Percentiles rank a stretch among this genome's conserved stretches.
phyloP scores from a whole-genome alignment of 176 grass and related monocot species.

The Rhynchospora tenuis region DNA sequence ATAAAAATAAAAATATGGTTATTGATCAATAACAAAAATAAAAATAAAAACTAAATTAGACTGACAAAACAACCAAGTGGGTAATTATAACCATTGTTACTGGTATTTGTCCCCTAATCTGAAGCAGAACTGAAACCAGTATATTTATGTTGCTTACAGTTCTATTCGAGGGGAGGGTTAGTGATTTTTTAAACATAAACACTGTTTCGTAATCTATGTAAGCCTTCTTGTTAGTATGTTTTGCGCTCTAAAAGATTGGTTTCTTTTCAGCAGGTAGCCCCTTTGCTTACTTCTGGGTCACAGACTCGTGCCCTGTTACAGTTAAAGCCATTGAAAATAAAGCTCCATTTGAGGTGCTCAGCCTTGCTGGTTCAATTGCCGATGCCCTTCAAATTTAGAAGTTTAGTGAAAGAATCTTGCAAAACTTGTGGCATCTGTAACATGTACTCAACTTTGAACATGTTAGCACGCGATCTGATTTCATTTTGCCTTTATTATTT shows the following conservation, averaged over 20 bases:
- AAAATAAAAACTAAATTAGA: neutral
- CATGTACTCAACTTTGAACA: neutral
- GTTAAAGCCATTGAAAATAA: slow-evolving; percentile 56
- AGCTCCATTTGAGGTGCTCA: slow-evolving; percentile 82
- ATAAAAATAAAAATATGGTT: too few species aligned
- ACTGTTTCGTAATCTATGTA: neutral
- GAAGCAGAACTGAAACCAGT: neutral
- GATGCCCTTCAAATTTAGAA: slow-evolving; percentile 7
- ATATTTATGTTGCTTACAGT: neutral
- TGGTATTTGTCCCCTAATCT: neutral
- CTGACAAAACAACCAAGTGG: neutral
- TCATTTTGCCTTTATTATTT: neutral
- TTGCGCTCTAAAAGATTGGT: neutral
- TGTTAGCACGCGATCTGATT: neutral
- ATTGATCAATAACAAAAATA: neutral
- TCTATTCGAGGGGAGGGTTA: neutral
- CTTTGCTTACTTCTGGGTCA: neutral
- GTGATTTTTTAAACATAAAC: neutral
- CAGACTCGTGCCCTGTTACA: slow-evolving; percentile 23
- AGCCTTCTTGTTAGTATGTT: neutral
- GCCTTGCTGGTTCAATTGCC: slow-evolving; percentile 53
- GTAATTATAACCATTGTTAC: neutral
- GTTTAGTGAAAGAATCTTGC: neutral
- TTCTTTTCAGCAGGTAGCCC: neutral
- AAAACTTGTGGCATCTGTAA: neutral